A percentile compares a stretch with the other conserved stretches of the same genome.
These are phyloP conservation scores for Globisporangium splendens DNA, from an alignment of 352 stramenopile genomes.

Conservation along the genomic window DNA sequence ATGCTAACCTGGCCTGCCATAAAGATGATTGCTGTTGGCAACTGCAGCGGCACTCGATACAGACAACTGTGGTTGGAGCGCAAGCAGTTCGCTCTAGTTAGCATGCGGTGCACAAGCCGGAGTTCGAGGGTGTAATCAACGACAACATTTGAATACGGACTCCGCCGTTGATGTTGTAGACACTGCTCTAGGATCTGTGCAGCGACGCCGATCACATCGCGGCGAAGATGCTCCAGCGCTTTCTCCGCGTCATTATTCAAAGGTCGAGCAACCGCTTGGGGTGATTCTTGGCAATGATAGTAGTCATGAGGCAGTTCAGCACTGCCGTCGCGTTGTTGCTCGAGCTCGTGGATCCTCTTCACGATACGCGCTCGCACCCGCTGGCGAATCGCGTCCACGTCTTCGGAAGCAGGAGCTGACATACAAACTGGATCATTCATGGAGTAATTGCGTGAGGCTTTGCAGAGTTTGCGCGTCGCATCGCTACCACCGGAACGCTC, in stretches of 20 bases:
- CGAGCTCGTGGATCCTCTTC: conserved; percentile 10
- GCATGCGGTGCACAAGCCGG: conserved; percentile 27
- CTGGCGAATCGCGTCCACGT: neutral
- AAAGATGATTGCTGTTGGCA: neutral
- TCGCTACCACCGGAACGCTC: neutral
- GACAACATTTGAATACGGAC: neutral
- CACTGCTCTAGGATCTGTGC: conserved; percentile 22
- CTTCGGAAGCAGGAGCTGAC: neutral
- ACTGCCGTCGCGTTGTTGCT: neutral
- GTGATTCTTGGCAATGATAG: neutral
- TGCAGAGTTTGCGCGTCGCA: neutral
- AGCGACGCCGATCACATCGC: conserved; percentile 24
- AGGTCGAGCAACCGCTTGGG: neutral
- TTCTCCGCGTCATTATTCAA: neutral
- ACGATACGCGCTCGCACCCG: conserved; percentile 9
- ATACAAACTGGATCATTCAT: neutral
- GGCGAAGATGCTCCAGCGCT: conserved; percentile 11
- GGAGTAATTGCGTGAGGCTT: neutral
- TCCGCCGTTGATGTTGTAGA: conserved; percentile 5
- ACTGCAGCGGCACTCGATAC: neutral
- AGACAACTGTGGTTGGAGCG: conserved; percentile 11
- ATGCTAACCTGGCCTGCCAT: no score
- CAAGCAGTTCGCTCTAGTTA: conserved; percentile 25
- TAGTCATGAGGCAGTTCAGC: neutral
- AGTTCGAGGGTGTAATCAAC: conserved; percentile 15